phyloP scores from a whole-genome alignment of 257 asterid species.

The Ballota nigra region DNA sequence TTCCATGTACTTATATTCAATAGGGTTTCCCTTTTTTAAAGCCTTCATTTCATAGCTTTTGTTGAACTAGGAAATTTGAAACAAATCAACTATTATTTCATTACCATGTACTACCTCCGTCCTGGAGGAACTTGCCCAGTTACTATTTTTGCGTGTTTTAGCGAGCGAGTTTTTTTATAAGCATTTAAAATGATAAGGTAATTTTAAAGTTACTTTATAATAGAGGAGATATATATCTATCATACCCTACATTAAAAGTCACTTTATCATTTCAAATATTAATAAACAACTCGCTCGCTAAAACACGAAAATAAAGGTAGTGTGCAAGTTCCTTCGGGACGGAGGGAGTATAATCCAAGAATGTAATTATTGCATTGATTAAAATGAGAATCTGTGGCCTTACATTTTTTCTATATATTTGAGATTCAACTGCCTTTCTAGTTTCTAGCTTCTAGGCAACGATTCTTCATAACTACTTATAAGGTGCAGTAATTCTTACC shows the following conservation, averaged over 20 bases:
- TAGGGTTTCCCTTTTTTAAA: neutral
- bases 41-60: neutral
- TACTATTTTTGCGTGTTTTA: too few species aligned
- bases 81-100: neutral
- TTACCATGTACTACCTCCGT: too few species aligned
- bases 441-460: neutral
- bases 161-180: too few species aligned
- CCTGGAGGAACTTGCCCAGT: too few species aligned
- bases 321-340: too few species aligned
- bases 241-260: too few species aligned
- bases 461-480: neutral
- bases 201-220: too few species aligned
- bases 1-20: neutral
- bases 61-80: neutral
- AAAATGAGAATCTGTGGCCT: neutral
- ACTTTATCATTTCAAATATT: too few species aligned
- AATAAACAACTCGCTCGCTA: too few species aligned
- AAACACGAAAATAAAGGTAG: too few species aligned
- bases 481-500: neutral
- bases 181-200: too few species aligned
- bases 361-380: neutral
- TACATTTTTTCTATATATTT: neutral
- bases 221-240: too few species aligned
- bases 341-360: neutral
- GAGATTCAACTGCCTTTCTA: slow-evolving; percentile 1